phyloP scores from a whole-genome alignment of 2,329 filamentous ascomycete genomes.

The Talaromyces sp. region DNA sequence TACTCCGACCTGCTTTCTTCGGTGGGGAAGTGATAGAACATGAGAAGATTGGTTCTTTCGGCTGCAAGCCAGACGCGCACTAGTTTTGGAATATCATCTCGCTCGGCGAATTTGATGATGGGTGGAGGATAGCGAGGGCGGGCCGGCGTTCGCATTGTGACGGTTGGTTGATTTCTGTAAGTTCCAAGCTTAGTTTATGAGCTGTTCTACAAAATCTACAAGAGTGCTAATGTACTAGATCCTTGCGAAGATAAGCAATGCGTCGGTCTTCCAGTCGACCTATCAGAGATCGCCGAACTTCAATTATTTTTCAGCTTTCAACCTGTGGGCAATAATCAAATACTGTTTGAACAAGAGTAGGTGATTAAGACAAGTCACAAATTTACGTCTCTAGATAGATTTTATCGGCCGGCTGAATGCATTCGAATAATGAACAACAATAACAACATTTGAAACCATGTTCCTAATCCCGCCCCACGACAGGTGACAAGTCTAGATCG shows the following conservation, averaged over 20 bases:
- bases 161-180: background rate
- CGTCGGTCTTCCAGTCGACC: background rate
- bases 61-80: background rate
- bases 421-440: background rate
- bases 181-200: background rate
- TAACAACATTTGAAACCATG: background rate
- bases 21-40: conserved; percentile 7
- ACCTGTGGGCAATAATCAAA: background rate
- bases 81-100: conserved; percentile 1
- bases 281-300: background rate
- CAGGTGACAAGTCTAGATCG: background rate
- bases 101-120: conserved; percentile 1
- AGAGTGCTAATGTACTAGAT: background rate
- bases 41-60: conserved; percentile 1
- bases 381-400: too few relatives aligned
- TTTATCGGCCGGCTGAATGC: background rate
- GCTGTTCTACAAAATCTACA: background rate
- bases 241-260: background rate
- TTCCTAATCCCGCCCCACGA: background rate
- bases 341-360: background rate
- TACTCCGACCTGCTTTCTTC: conserved; percentile 1
- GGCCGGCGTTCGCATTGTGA: background rate
- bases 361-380: background rate
- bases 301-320: background rate
- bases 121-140: background rate